Conservation (phyloP, 78 protist species). For the Chrysochromulina tobinii region DNA sequence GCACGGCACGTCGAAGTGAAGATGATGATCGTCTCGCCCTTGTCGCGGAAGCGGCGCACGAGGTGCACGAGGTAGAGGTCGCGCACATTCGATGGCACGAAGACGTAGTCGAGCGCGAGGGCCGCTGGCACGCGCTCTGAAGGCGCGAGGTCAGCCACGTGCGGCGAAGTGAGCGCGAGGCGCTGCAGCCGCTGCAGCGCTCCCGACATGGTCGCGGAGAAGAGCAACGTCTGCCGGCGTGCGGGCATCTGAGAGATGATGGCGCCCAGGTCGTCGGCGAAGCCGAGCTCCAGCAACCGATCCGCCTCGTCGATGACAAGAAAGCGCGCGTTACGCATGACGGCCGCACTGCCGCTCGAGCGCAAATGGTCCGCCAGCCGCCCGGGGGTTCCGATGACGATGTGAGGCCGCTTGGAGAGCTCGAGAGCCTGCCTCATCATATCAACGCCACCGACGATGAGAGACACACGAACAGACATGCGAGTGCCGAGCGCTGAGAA, state of each 20-base stretch:
- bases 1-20: conserved; percentile 61
- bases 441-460: conserved; percentile 84
- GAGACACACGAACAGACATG: conserved; percentile 55
- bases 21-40: conserved; percentile 48
- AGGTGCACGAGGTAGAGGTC: conserved; percentile 40
- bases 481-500: conserved; percentile 81
- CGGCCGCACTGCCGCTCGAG: background rate
- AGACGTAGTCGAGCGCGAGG: conserved; percentile 39
- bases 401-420: conserved; percentile 84
- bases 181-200: background rate
- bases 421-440: conserved; percentile 70
- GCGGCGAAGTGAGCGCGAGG: background rate
- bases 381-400: conserved; percentile 97
- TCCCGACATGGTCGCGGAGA: conserved; percentile 36
- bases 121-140: background rate
- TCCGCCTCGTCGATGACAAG: conserved; percentile 44
- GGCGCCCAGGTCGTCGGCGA: background rate
- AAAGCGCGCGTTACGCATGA: background rate
- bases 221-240: conserved; percentile 29
- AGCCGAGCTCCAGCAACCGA: conserved; percentile 2
- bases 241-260: background rate
- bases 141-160: background rate
- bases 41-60: conserved; percentile 39
- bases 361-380: conserved; percentile 64
- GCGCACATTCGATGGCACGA: conserved; percentile 54